Base-by-base conservation (phyloP, 2,329 filamentous ascomycete genomes). In the Lecanicillium sp. region DNA sequence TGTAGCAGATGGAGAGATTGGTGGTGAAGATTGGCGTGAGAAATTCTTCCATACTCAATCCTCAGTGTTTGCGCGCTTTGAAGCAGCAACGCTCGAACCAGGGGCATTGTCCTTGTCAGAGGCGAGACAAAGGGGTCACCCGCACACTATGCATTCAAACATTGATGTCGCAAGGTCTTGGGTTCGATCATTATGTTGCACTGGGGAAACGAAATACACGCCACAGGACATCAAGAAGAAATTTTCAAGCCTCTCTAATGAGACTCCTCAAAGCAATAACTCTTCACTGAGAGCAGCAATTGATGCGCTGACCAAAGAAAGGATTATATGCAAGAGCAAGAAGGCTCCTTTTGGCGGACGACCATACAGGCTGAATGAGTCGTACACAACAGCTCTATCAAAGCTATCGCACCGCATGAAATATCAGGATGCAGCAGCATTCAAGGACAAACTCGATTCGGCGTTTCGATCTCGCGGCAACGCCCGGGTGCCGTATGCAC, bases 301-400 rank as follows among this genome's bases (percentile, higher is more conserved):
- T 32, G 58, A 63, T 31, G 59, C 66, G 29, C 61, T 79, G 12
- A 69, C 70, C 22, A 54, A 58, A 6, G 62, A 69, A 29, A 68
- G 68, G 36, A 60, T 88, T 18, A 72, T 77, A 27, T 74, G 75
- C 48, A 72, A 74, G 46, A 74, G 71, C 37, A 81, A 78, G 45
- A 68, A 73, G 14, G 72, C 77, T 19, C 68, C 70, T 1, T 60
- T 74, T n/a, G 58, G 64, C 3, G 80, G 79, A 1, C 69, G 77
- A 9, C 76, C 77, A 10, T 87, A 79, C 55, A 68, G 74, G 29
- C 69, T 85, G 25, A 76, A 77, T 37, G 73, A 79, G 45, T 65
- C 69, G 19, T 79, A 81, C 46, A 61, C 69, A 7, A 66, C 69
- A 22, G 61, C 68, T 6, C 69, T 87, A 12, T 65, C 71, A 14